Percentiles rank a stretch among this genome's conserved stretches.
Conservation (phyloP, 1,284 basidiomycete genomes). For the Limonomyces culmigenus region DNA sequence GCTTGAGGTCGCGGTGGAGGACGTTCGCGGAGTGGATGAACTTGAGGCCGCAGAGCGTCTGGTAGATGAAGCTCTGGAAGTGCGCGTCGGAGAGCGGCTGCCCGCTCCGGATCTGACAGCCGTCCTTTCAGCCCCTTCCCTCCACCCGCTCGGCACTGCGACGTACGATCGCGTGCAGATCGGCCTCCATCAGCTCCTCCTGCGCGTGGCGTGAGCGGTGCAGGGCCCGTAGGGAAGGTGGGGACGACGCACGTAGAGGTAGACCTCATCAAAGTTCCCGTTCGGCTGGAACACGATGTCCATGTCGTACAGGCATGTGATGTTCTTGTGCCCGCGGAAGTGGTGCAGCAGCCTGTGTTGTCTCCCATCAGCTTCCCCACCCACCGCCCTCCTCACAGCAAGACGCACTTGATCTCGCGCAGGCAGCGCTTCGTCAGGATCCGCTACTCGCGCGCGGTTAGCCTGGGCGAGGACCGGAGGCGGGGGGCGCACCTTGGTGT, state of each 20-base stretch:
- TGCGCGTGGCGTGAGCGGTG: conserved; percentile 12
- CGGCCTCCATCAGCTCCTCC: conserved; percentile 99
- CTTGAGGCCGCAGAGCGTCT: conserved; percentile 94
- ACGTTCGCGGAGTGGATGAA: conserved; percentile 99
- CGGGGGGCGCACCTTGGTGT: conserved; percentile 59
- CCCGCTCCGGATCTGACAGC: conserved; percentile 77
- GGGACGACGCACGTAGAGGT: conserved; percentile 61
- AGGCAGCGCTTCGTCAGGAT: conserved; percentile 92
- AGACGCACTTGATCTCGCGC: conserved; percentile 75
- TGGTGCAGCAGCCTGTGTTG: conserved; percentile 81
- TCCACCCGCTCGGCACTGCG: background rate
- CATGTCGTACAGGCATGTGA: conserved; percentile 92
- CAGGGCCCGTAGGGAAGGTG: background rate
- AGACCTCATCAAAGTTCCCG: conserved; percentile 89
- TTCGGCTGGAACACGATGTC: conserved; percentile 83
- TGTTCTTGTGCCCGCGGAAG: conserved; percentile 95
- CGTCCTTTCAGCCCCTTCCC: background rate
- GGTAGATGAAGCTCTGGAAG: conserved; percentile 97
- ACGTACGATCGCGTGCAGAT: conserved; percentile 92
- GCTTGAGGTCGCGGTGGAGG: conserved; percentile 94
- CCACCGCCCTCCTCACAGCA: too few species aligned
- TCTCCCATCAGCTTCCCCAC: too few species aligned
- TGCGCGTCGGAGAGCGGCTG: conserved; percentile 97
- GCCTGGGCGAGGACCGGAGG: background rate
- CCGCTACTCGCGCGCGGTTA: conserved; percentile 28